Evolutionary conservation across 768 basidiomycete genomes (phyloP), one percentile per base, ranked within the genome.

Genomic region (Crucibulum laeve): DNA sequence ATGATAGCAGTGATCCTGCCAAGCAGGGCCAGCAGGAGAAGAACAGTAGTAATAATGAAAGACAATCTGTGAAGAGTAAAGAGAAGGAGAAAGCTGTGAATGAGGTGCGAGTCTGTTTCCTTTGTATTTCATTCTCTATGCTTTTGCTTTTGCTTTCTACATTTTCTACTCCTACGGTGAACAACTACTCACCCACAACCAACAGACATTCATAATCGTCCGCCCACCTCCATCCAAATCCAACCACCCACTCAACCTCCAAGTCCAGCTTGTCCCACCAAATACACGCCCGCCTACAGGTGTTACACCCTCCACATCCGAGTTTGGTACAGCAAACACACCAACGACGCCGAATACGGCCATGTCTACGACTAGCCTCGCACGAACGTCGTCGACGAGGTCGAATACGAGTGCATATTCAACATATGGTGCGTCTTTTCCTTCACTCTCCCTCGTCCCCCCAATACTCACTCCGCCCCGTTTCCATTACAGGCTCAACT

Each of bases 171-270:
- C n/a, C n/a, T n/a, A n/a, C n/a, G n/a, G n/a, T n/a, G n/a, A n/a
- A n/a, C n/a, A n/a, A n/a, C n/a, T n/a, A 36, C 18, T 19, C 18
- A 36, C 35, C 18, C 10, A 36, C 35, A 6, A 8, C 35, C 7
- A 8, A 4, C 58, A 94, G 91, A 89, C 87, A 0, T 91, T 93
- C 67, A 88, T 94, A 45, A 82, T 95, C 56, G 93, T 95, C 43
- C 81, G 89, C 39, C 93, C 93, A 4, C 91, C 91, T 2, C 90
- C 91, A 1, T 80, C 87, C 4, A 81, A 83, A 53, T 73, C 79
- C n/a, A 87, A 87, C 49, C 90, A 94, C 51, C 87, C 91, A 0
- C 71, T 94, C 34, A 93, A 94, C 59, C 73, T 95, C 1, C 93
- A 96, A 54, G 83, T 96, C 8, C 93, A 96, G 61, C 82, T 96